Base-by-base conservation (phyloP, 1,284 basidiomycete species). In the Ceratobasidium sp. region DNA sequence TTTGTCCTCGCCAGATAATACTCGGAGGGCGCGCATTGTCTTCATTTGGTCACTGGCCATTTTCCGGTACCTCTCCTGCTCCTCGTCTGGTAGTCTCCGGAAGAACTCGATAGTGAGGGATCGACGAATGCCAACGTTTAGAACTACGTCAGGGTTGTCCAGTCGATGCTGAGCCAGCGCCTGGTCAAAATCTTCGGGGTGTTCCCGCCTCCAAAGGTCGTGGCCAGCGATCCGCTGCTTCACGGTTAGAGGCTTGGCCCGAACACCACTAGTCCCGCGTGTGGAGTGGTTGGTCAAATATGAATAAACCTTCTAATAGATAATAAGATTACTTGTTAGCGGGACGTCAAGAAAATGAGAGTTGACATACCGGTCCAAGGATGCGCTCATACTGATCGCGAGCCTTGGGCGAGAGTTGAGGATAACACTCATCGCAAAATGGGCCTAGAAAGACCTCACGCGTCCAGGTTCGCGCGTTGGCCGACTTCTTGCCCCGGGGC, bases 371-470 rank as follows among this genome's bases (percentile, higher is more conserved):
- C 31, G 31, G 56, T 8, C 29, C 17, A 4, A 41, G 56, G n/a
- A 59, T 3, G 1, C 19, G 9, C 41, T 45, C 44, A 29, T 62
- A 62, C 22, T 62, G 59, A 5, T 45, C 17, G 5, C 59, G 59
- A n/a, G 44, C 59, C 41, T 44, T 22, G 11, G 22, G 1, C 9
- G 59, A 62, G 14, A 62, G 59, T 1, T 27, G 1, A 19, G 62
- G 45, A 29, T 31, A 48, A 2, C 48, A n/a, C 27, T 64, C 27
- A 15, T 64, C 62, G 62, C 47, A 64, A 19, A 64, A 64, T 1
- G 45, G 27, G 6, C 14, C 45, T 9, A 64, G 1, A 9, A 64
- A 50, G 14, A 31, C 4, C 1, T 50, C 27, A 6, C 27, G 24
- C 0, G 62, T 50, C 14, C 27, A 64, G 4, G 45, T 50, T 1